These are phyloP conservation scores for Chytriomyces sp. DNA, from an alignment of 192 early-diverging fungal genomes.

Conservation along the genomic window DNA sequence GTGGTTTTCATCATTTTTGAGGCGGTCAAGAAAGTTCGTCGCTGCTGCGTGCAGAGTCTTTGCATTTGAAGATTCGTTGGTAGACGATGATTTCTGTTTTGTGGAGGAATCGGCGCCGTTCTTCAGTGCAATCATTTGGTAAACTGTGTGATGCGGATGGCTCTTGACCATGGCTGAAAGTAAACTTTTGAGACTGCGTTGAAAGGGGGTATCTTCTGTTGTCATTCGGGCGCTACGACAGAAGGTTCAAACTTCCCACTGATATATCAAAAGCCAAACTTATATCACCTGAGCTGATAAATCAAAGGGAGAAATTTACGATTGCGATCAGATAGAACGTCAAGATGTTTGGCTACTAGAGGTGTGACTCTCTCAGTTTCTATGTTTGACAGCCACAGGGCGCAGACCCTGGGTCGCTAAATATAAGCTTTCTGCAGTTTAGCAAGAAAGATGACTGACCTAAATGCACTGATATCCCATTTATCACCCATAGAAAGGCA, in stretches of 20 bases:
- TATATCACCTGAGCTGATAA: constrained; percentile 35
- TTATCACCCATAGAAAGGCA: constrained; percentile 38
- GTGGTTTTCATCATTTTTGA: constrained; percentile 5
- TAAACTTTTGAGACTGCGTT: constrained; percentile 28
- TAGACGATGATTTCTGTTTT: too few relatives aligned
- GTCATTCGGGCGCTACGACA: constrained; percentile 41
- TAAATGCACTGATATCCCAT: constrained; percentile 48
- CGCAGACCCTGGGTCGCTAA: constrained; percentile 25
- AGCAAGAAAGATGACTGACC: not conserved
- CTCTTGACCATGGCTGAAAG: constrained; percentile 34
- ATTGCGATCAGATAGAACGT: constrained; percentile 13
- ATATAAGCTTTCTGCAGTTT: not conserved
- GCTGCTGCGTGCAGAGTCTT: constrained; percentile 33
- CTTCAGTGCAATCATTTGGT: constrained; percentile 53
- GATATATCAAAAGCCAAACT: not conserved
- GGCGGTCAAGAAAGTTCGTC: constrained; percentile 19
- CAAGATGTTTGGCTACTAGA: constrained; percentile 28
- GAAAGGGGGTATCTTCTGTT: constrained; percentile 35
- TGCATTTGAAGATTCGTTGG: not conserved
- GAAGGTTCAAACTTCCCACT: not conserved
- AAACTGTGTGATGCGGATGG: constrained; percentile 50
- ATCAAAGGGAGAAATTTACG: constrained; percentile 27
- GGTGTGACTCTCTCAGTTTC: constrained; percentile 26
- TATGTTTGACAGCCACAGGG: constrained; percentile 53
- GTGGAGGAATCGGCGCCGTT: constrained; percentile 35